A percentile compares a stretch with the other conserved stretches of the same genome.
phyloP scores from a whole-genome alignment of 2,329 filamentous ascomycete species.

The Xylariaceae sp. region DNA sequence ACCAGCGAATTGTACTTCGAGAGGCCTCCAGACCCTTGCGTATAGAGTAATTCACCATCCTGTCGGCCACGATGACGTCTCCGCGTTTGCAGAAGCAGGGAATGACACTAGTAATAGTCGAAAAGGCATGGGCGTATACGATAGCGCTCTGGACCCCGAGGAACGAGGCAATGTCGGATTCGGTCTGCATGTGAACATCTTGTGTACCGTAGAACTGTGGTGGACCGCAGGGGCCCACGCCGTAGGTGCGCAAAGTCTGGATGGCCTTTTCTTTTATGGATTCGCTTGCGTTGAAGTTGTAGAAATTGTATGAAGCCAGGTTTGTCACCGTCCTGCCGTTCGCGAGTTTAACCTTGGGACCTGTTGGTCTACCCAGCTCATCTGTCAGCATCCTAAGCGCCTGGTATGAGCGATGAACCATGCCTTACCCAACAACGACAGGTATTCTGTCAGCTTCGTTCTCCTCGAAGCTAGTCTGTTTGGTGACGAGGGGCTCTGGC shows the following conservation, averaged over 20 bases:
- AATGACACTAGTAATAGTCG: constrained; percentile 95
- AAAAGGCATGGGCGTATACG: constrained; percentile 95
- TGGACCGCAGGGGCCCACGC: constrained; percentile 94
- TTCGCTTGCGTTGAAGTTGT: constrained; percentile 95
- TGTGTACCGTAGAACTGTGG: constrained; percentile 98
- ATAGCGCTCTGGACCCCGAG: constrained; percentile 89
- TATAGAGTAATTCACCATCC: constrained; percentile 90
- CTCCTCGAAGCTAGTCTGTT: constrained; percentile 77
- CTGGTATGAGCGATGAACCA: background rate
- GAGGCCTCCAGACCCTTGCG: constrained; percentile 94
- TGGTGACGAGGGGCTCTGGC: constrained; percentile 86
- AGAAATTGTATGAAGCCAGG: constrained; percentile 95
- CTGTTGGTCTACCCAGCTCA: constrained; percentile 70
- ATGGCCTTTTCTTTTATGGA: constrained; percentile 94
- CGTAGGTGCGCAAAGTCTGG: constrained; percentile 90
- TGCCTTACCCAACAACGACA: constrained; percentile 80
- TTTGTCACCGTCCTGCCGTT: constrained; percentile 93
- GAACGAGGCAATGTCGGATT: constrained; percentile 90
- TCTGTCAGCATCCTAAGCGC: constrained; percentile 7
- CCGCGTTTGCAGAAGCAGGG: constrained; percentile 96
- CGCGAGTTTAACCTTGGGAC: constrained; percentile 85
- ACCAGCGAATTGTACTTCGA: constrained; percentile 90
- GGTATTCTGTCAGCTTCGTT: constrained; percentile 84
- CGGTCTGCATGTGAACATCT: constrained; percentile 97
- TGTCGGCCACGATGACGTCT: constrained; percentile 95